Percentiles rank a stretch among this genome's conserved stretches.
Evolutionary conservation across 2,329 filamentous ascomycete genomes (phyloP).

Genomic region (Neofusicoccum parvum): DNA sequence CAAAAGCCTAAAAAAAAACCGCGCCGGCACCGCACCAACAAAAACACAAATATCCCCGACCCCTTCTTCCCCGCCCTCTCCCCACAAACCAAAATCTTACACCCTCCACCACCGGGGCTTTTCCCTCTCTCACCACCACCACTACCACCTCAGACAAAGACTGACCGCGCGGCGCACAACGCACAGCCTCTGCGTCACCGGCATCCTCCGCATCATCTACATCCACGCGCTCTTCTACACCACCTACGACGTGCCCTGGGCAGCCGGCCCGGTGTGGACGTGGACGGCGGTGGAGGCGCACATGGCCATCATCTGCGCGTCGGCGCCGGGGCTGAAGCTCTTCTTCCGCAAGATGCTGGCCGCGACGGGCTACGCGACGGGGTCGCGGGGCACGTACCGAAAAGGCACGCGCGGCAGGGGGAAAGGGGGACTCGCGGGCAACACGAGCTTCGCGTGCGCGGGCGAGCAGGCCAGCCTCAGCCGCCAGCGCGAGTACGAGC

Average conservation of each 20-base stretch:
- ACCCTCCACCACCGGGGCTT: no score
- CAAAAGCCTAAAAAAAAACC: no score
- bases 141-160: no score
- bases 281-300: constrained; percentile 47
- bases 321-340: constrained; percentile 46
- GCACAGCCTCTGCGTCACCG: constrained; percentile 36
- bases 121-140: neutral
- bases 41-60: no score
- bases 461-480: neutral
- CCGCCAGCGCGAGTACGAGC: neutral
- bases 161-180: neutral
- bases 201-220: constrained; percentile 42
- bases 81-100: no score
- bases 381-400: neutral
- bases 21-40: no score
- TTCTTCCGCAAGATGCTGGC: constrained; percentile 36
- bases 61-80: no score
- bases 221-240: constrained; percentile 35
- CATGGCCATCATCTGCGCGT: constrained; percentile 48
- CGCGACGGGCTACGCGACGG: neutral
- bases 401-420: neutral
- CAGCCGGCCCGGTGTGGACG: constrained; percentile 41
- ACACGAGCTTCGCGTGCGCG: neutral
- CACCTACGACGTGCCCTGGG: constrained; percentile 45
- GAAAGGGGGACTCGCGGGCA: neutral